A percentile compares a stretch with the other conserved stretches of the same genome.
Conservation (phyloP, 768 basidiomycete species). For the Brasilioporus rufonigricans region DNA sequence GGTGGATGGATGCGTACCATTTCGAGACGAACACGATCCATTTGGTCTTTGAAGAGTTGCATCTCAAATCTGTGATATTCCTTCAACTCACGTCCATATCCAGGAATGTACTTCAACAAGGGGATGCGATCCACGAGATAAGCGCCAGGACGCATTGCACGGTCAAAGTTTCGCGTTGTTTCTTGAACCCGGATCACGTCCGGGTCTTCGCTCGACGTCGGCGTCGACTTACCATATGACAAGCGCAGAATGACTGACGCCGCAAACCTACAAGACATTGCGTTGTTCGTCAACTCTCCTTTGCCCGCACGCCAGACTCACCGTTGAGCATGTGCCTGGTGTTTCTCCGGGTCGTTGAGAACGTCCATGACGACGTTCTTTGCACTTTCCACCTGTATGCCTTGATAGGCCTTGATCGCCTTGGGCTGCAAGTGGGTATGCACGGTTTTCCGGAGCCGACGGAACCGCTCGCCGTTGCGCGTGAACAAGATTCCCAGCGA, state of each 20-base stretch:
- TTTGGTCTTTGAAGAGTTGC: constrained; percentile 45
- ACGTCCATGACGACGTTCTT: constrained; percentile 27
- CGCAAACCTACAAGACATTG: constrained; percentile 21
- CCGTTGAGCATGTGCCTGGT: constrained; percentile 47
- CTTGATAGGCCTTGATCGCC: constrained; percentile 40
- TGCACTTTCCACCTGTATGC: constrained; percentile 39
- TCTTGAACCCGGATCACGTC: constrained; percentile 20
- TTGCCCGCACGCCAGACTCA: constrained; percentile 28
- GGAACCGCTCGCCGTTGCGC: constrained; percentile 50
- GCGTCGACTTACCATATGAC: constrained; percentile 24
- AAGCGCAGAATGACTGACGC: constrained; percentile 22
- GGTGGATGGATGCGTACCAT: constrained; percentile 41
- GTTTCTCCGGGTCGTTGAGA: constrained; percentile 30
- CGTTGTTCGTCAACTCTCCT: too few species aligned
- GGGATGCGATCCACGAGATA: constrained; percentile 36
- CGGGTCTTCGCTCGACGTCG: constrained; percentile 21
- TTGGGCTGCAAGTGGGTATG: constrained; percentile 54
- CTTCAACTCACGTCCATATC: constrained; percentile 51
- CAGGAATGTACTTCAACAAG: constrained; percentile 46
- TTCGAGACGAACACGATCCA: constrained; percentile 41
- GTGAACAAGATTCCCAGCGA: constrained; percentile 52
- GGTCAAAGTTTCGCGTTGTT: constrained; percentile 21
- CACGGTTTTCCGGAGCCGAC: constrained; percentile 50
- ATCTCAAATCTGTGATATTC: constrained; percentile 52
- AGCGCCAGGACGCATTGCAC: constrained; percentile 30